phyloP scores from a whole-genome alignment of 1,139 yeast genomes.

The Yamadazyma friedrichii region DNA sequence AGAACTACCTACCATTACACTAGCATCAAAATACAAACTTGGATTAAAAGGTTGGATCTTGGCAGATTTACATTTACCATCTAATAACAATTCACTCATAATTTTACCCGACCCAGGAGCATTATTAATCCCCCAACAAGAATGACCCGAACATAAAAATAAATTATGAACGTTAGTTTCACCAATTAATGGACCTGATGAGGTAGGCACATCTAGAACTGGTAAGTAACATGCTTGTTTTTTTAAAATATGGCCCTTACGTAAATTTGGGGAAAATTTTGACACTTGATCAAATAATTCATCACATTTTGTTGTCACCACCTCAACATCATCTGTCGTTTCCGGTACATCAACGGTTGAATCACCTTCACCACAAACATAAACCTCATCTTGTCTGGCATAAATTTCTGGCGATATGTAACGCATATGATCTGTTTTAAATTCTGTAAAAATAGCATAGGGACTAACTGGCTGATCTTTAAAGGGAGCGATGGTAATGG shows the following conservation, averaged over 20 bases:
- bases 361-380: slow-evolving; percentile 97
- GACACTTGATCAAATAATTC: slow-evolving; percentile 82
- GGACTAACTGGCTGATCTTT: slow-evolving; percentile 74
- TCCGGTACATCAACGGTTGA: slow-evolving; percentile 88
- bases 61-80: slow-evolving; percentile 79
- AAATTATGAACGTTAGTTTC: slow-evolving; percentile 82
- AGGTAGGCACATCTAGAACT: slow-evolving; percentile 86
- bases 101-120: slow-evolving; percentile 96
- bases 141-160: slow-evolving; percentile 86
- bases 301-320: slow-evolving; percentile 84
- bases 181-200: slow-evolving; percentile 92
- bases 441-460: slow-evolving; percentile 90
- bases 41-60: slow-evolving; percentile 84
- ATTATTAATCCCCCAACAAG: slow-evolving; percentile 98
- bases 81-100: slow-evolving; percentile 82
- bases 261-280: slow-evolving; percentile 67
- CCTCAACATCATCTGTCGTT: slow-evolving; percentile 90
- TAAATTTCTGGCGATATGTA: slow-evolving; percentile 91
- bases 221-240: slow-evolving; percentile 97
- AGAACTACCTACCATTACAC: slow-evolving; percentile 44
- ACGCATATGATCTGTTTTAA: slow-evolving; percentile 61
- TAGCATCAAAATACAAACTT: slow-evolving; percentile 78
- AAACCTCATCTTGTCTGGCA: slow-evolving; percentile 93
- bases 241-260: slow-evolving; percentile 73
- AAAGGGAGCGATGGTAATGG: slow-evolving; percentile 85